Evolutionary conservation across 805 yeast species (phyloP), one percentile per base, ranked within the genome.

Genomic region (Martiniozyma abietophila): DNA sequence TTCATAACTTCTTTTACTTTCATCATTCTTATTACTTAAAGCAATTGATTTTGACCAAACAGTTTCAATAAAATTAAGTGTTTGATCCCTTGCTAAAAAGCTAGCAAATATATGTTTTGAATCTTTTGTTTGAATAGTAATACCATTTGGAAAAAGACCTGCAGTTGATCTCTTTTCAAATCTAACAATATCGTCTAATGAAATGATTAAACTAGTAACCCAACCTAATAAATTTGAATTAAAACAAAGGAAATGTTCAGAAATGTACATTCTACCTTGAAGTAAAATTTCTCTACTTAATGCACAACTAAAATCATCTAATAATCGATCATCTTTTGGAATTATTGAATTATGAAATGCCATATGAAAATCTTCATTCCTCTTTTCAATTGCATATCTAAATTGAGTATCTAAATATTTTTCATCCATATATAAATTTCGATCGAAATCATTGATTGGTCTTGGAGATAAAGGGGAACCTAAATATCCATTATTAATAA

Each of bases 251-350:
- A 79, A 74, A 34, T 71, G 69, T 43, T 83, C 88, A 14, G 94
- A 73, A 7, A 92, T 67, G 51, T 83, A 92, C 18, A 92, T 48
- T 32, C 94, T 65, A 4, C 98, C 98, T 50, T 92, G 96, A 8
- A 85, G 59, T 21, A 89, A 62, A 31, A 86, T 83, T 43, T 89
- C 97, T 41, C 85, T 65, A 43, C 88, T 80, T 35, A 89, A 59
- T 0, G 96, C 96, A 63, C 97, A 92, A 18, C 84, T 74, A 48
- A 80, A 88, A 47, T 86, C 96, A 49, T 85, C 96, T 23, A 89
- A 53, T 11, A 89, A 59, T 32, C 79, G 62, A 48, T 89, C 96
- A 29, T 74, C 69, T 17, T 60, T 59, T 2, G 88, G 81, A 2
- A 85, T 61, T 11, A 32, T 25, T 10, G 30, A 15, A 7, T 76